phyloP scores from a whole-genome alignment of 148 eudicot genomes.

The Rheum nobile region DNA sequence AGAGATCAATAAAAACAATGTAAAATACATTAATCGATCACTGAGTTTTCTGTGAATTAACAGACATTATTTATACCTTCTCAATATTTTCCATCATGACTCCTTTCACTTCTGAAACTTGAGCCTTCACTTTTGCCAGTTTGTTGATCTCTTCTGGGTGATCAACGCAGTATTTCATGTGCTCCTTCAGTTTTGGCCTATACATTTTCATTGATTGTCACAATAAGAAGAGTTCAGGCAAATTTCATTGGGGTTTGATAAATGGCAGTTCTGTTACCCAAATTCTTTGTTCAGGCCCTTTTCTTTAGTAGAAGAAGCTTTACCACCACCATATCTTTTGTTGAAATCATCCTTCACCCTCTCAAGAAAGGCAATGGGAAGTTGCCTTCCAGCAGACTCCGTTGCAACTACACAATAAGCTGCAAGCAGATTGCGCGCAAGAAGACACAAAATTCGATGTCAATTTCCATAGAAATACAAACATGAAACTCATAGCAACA shows the following conservation, averaged over 20 bases:
- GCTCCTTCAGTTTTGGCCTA: constrained; percentile 13
- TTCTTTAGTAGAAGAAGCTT: constrained; percentile 6
- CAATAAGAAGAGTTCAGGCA: background rate
- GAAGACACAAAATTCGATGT: background rate
- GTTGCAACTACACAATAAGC: constrained; percentile 17
- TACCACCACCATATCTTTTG: constrained; percentile 17
- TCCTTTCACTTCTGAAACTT: constrained; percentile 15
- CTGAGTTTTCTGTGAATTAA: background rate
- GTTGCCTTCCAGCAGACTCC: constrained; percentile 15
- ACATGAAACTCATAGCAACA: background rate
- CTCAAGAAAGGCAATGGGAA: constrained; percentile 14
- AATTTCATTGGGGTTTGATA: background rate
- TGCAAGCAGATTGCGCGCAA: background rate
- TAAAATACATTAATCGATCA: background rate
- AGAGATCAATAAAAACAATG: background rate
- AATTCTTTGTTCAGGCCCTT: constrained; percentile 13
- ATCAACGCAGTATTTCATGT: constrained; percentile 13
- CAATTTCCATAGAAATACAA: background rate
- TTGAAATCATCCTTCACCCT: constrained; percentile 15
- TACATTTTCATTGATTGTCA: background rate
- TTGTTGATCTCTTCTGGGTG: constrained; percentile 16
- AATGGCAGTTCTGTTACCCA: constrained; percentile 1
- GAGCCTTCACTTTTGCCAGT: constrained; percentile 16
- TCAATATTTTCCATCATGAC: constrained; percentile 17
- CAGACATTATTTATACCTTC: constrained; percentile 4